Evolutionary conservation across 192 early-diverging fungal species (phyloP).

Genomic region (Geranomyces michiganensis): DNA sequence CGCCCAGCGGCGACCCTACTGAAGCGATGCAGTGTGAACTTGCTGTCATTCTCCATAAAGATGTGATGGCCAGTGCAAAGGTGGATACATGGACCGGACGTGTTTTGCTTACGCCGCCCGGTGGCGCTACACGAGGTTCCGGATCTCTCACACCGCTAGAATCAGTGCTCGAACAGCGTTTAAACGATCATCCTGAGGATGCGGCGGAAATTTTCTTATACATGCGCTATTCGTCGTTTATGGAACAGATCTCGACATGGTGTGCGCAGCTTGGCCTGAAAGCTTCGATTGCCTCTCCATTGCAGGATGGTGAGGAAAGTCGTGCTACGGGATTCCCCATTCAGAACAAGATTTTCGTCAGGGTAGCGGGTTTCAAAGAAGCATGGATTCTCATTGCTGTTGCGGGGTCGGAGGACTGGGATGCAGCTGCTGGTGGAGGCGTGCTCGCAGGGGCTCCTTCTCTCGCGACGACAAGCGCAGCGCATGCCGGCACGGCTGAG

Average conservation of each 20-base stretch:
- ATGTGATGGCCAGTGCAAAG: background rate
- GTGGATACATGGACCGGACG: constrained; percentile 19
- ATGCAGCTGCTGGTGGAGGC: constrained; percentile 2
- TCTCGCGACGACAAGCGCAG: background rate
- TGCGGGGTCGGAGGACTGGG: constrained; percentile 8
- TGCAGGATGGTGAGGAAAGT: constrained; percentile 1
- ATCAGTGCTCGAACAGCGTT: constrained; percentile 10
- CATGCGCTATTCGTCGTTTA: constrained; percentile 21
- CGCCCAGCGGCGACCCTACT: background rate
- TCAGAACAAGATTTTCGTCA: constrained; percentile 10
- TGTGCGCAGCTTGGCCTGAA: constrained; percentile 8
- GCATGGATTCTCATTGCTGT: constrained; percentile 25
- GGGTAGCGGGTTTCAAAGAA: constrained; percentile 9
- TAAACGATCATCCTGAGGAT: constrained; percentile 10
- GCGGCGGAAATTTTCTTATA: constrained; percentile 23
- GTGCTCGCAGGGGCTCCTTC: background rate
- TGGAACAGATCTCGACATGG: constrained; percentile 14
- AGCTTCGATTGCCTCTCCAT: background rate
- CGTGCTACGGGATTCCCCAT: background rate
- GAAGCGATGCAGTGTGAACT: constrained; percentile 7
- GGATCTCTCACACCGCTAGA: background rate
- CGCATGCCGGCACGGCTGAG: background rate
- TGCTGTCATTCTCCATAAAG: constrained; percentile 5
- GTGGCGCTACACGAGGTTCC: background rate
- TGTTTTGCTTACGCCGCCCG: background rate